Base-by-base conservation (phyloP, 2,329 filamentous ascomycete genomes). In the Stemphylium lycopersici region DNA sequence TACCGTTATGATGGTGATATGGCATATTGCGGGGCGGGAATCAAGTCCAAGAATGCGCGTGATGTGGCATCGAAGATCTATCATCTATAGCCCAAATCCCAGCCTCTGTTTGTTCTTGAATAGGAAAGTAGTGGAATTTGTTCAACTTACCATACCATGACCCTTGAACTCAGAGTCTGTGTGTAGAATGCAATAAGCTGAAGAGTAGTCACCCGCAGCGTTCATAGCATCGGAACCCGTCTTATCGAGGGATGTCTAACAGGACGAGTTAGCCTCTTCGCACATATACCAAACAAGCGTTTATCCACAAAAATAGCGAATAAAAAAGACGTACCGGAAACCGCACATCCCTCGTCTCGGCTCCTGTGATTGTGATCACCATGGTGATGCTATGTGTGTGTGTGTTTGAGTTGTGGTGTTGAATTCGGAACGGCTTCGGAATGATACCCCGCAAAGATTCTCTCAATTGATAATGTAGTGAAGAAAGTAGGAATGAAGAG, bases 141-240 rank as follows among this genome's bases (percentile, higher is more conserved):
- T 15, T 6, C 20, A 89, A 68, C 67, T 57, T 72, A 90, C 87
- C 90, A 93, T 93, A 69, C 90, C 90, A 71, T 95, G 90, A 12
- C 90, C 90, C 1, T 83, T 82, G 69, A 83, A 83, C 10, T 83
- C 72, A 0, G 89, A 88, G 72, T 96, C 89, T 0, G 92, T 96
- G 71, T 91, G 80, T 43, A 97, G 80, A 68, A 96, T 93, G 76
- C 91, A 96, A 81, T 96, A 97, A n/a, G 93, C 92, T 11, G 92
- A 84, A 1, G 91, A 96, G 79, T 96, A 96, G 77, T 96, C 91
- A 58, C 91, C 90, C 2, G 92, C 91, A 3, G 90, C 90, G 72
- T 97, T 96, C 93, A 96, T 97, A 70, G 91, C 93, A 84, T 97
- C 93, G 7, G 91, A 96, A 68, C 92, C 92, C n/a, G 91, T 96